These are phyloP conservation scores for Bipolaris victoriae DNA, from an alignment of 2,329 filamentous ascomycete genomes.

Conservation along the genomic window DNA sequence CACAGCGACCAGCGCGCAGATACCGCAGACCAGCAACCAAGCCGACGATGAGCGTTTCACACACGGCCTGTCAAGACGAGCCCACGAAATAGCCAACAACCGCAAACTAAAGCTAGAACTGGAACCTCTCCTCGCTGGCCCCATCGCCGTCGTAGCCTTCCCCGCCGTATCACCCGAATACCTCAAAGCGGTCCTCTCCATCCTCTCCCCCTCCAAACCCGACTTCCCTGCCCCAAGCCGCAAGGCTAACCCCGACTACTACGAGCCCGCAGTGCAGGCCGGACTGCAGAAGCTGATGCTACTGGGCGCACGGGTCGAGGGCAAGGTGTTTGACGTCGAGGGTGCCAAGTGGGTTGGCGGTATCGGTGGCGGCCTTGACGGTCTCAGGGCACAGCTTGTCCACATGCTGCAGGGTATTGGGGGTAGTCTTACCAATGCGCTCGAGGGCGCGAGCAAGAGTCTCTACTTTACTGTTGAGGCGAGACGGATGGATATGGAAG, in stretches of 20 bases:
- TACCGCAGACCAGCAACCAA: constrained; percentile 39
- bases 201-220: constrained; percentile 72
- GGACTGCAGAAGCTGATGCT: constrained; percentile 87
- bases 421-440: constrained; percentile 73
- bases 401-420: constrained; percentile 80
- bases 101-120: constrained; percentile 66
- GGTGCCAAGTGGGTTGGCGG: constrained; percentile 74
- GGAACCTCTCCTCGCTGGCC: constrained; percentile 78
- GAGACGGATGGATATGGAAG: constrained; percentile 79
- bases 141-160: constrained; percentile 79
- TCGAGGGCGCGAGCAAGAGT: constrained; percentile 81
- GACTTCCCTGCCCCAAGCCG: constrained; percentile 80
- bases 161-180: constrained; percentile 84
- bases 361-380: constrained; percentile 81
- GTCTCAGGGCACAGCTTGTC: constrained; percentile 81
- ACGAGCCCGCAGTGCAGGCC: constrained; percentile 78
- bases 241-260: constrained; percentile 77
- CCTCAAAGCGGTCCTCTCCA: constrained; percentile 77
- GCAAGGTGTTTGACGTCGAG: constrained; percentile 78
- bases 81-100: constrained; percentile 58
- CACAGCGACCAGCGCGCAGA: constrained; percentile 42
- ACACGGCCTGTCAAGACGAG: constrained; percentile 65
- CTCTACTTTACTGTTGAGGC: constrained; percentile 89
- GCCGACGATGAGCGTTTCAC: constrained; percentile 61
- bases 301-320: constrained; percentile 85